Conservation (phyloP, 371 early-diverging fungal species). For the Lichtheimia corymbifera region DNA sequence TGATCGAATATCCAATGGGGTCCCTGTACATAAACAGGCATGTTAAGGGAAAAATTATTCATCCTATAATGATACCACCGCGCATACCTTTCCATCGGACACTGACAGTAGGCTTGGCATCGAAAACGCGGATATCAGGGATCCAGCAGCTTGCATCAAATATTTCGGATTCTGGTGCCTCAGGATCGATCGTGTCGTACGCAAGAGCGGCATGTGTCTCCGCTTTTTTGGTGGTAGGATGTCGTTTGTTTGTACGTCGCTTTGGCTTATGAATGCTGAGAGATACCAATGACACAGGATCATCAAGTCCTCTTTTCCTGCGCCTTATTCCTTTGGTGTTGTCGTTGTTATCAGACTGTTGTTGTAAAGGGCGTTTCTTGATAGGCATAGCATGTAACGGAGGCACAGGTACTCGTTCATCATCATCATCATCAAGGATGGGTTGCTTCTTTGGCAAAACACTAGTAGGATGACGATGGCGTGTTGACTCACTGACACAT, state of each 20-base stretch:
- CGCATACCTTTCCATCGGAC: conserved; percentile 27
- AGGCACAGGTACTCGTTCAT: background rate
- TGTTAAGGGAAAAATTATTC: background rate
- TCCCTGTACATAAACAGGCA: background rate
- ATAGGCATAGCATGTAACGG: conserved; percentile 4
- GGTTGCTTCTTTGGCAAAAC: background rate
- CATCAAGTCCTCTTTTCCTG: too few relatives aligned
- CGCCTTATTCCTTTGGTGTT: too few relatives aligned
- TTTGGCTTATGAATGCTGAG: too few relatives aligned
- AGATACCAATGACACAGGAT: too few relatives aligned
- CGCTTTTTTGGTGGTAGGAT: conserved; percentile 15
- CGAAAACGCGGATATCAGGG: conserved; percentile 20
- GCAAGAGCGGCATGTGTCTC: conserved; percentile 19
- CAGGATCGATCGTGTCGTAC: conserved; percentile 23
- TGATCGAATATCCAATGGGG: conserved; percentile 36
- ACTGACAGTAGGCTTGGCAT: conserved; percentile 20
- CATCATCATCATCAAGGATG: background rate
- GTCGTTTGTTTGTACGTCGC: too few relatives aligned
- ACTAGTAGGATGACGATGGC: background rate
- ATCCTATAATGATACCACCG: background rate
- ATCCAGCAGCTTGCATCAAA: conserved; percentile 25
- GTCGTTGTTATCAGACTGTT: too few relatives aligned
- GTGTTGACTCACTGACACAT: too few relatives aligned
- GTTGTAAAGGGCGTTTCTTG: background rate
- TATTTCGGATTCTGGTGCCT: conserved; percentile 15